Base-by-base conservation (phyloP, 1,284 basidiomycete genomes). In the Microbotryum silenes-acaulis region DNA sequence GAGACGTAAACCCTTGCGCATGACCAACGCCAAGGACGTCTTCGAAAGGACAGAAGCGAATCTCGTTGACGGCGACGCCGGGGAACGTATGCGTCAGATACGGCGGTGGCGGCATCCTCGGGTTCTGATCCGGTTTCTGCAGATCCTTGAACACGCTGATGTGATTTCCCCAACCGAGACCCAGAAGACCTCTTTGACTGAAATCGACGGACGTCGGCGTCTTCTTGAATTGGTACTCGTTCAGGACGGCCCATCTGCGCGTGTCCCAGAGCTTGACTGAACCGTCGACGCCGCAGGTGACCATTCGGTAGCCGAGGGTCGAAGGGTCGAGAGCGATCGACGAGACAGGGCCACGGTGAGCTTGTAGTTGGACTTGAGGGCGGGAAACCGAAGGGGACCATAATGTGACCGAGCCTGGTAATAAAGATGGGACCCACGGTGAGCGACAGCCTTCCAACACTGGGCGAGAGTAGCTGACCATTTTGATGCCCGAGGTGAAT, bases 321-420 rank as follows among this genome's bases (percentile, higher is more conserved):
- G 83, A 59, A 18, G 88, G 85, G 75, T 97, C 92, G 7, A 97
- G 82, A 29, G 86, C 83, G 16, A 97, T 81, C 44, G 86, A 85
- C 0, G 83, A 81, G 1, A 98, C 85, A 0, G 92, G 91, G 0
- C 93, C 92, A 0, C 90, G 79, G 73, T 98, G 94, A 0, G 94
- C 89, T 6, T 97, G 82, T 1, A 97, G 81, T 68, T 89, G 90
- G 51, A 98, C 89, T 1, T 91, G 91, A 0, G 94, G 88, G 54
- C 89, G 86, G 0, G 90, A 84, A 9, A 94, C 80, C 71, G 96
- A 97, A 0, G 94, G 96, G 7, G 93, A 96, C 92, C 93, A 97
- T 10, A 98, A 80, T 0, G 92, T 93, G 33, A 97, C 88, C 7
- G 86, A 86, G 2, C 89, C 89, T 69, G 59, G 20, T 6, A 14